Conservation (phyloP, 257 asterid genomes). For the Avicennia marina region DNA sequence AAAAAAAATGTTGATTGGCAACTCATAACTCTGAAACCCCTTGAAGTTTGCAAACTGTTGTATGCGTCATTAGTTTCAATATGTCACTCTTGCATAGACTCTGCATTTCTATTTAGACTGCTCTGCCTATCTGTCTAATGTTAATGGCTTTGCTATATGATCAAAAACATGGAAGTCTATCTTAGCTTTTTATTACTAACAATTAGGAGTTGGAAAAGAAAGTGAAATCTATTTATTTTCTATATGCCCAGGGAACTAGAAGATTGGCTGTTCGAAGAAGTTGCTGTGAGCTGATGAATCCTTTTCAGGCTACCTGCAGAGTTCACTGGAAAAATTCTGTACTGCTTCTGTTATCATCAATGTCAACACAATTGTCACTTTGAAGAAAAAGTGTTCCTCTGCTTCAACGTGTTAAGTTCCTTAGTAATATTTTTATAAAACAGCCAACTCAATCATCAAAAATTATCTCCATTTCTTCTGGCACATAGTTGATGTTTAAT, state of each 20-base stretch:
- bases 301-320: not conserved
- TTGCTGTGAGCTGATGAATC: not conserved
- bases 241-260: not conserved
- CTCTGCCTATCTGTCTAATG: not conserved
- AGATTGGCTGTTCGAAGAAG: not conserved
- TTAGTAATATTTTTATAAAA: not conserved
- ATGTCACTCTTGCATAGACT: not conserved
- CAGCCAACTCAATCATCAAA: not conserved
- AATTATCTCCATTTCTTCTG: not conserved
- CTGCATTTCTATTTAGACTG: not conserved
- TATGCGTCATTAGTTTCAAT: not conserved
- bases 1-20: too few relatives aligned
- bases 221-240: not conserved
- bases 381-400: not conserved
- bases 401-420: not conserved
- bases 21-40: too few relatives aligned
- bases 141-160: not conserved
- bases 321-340: not conserved
- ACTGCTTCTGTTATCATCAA: not conserved
- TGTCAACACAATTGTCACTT: not conserved
- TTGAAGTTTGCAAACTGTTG: too few relatives aligned
- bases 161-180: not conserved
- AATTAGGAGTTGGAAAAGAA: too few relatives aligned
- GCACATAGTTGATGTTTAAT: not conserved
- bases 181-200: too few relatives aligned